Evolutionary conservation across 2,329 filamentous ascomycete species (phyloP), one percentile per base, ranked within the genome.

Genomic region (Botrytis deweyae): DNA sequence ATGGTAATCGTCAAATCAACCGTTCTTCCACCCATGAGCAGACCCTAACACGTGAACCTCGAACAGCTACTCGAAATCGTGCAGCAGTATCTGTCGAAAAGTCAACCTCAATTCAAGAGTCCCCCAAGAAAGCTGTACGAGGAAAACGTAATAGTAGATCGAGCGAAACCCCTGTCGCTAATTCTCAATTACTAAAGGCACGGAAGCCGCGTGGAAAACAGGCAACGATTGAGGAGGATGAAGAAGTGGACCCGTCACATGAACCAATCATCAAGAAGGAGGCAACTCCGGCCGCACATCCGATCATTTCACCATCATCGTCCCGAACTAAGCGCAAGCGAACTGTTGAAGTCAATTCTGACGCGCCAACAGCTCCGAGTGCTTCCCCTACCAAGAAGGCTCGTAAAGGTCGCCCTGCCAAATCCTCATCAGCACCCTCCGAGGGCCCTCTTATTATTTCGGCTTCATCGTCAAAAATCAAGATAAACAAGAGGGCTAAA

Each of bases 11-110:
- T 22, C 74, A 74, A 63, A 75, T 69, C 58, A 52, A 63, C 36
- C 67, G 75, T 25, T 63, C 75, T 38, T 62, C 72, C 25, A 78
- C 74, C 49, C 74, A 71, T 29, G 76, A 73, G 12, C 73, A 73
- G 52, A 75, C 75, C 40, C 61, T 68, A 49, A 71, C 61, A 36
- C 71, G 69, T 42, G 76, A 74, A 49, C 69, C 72, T 55, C 74
- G 63, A 44, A 66, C 58, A 59, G 55, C 72, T 36, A 49, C 61
- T 65, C 44, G 72, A 49, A 65, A 59, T 36, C 59, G 40, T 59
- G 49, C 44, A 40, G 46, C 61, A 46, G 61, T 49, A 58, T 65
- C 59, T 14, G 33, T 42, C 22, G 59, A 65, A 64, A 70, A 73
- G 29, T 40, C 61, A 14, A 18, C 38, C 5, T 58, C 58, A 40